These are phyloP conservation scores for Pichia norvegensis DNA, from an alignment of 1,139 yeast genomes.

Conservation along the genomic window DNA sequence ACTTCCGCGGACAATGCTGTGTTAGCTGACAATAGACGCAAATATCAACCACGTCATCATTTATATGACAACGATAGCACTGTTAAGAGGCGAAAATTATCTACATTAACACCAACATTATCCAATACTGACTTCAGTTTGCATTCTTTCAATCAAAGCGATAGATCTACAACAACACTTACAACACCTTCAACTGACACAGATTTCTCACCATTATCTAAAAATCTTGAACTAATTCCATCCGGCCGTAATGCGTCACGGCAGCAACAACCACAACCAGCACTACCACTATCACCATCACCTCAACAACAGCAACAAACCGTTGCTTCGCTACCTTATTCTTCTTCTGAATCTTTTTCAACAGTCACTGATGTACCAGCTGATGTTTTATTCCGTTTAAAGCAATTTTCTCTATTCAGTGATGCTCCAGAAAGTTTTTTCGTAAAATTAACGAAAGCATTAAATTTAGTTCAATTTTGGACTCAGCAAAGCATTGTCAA, in stretches of 20 bases:
- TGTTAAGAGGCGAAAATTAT: not conserved
- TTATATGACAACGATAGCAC: not conserved
- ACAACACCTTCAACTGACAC: not conserved
- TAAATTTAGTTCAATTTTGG: slow-evolving; percentile 51
- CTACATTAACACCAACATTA: not conserved
- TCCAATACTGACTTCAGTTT: not conserved
- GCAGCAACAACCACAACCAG: not conserved
- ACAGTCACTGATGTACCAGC: slow-evolving; percentile 33
- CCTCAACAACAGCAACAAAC: not conserved
- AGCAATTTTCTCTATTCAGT: slow-evolving; percentile 54
- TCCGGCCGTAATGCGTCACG: not conserved
- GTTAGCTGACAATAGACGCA: not conserved
- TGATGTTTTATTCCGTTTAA: slow-evolving; percentile 44
- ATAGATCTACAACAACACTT: not conserved
- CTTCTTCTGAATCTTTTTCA: not conserved
- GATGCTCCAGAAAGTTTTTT: slow-evolving; percentile 62
- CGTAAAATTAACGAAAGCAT: slow-evolving; percentile 48
- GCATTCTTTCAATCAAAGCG: not conserved
- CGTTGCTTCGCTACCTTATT: not conserved
- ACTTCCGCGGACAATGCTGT: not conserved
- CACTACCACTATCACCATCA: not conserved
- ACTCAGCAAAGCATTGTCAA: slow-evolving; percentile 64
- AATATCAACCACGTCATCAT: not conserved
- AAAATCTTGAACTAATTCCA: not conserved
- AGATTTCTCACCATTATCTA: not conserved